Conservation (phyloP, 768 basidiomycete genomes). For the Hirschioporus abietinus region DNA sequence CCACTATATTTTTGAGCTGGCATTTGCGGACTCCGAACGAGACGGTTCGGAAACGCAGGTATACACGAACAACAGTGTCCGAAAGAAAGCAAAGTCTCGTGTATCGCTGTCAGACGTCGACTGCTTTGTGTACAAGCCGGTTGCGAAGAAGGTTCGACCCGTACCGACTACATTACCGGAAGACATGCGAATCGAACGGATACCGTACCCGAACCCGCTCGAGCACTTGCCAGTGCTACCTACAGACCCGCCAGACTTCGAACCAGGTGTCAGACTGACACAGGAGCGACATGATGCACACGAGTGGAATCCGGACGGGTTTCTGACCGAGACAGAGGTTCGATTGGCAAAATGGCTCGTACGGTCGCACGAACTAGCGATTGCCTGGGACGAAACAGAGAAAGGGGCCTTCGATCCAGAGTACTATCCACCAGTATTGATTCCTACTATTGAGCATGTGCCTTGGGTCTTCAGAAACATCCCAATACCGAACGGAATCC, state of each 20-base stretch:
- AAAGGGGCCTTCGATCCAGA: conserved; percentile 28
- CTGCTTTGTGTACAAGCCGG: too few species aligned
- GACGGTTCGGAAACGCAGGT: too few species aligned
- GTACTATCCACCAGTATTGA: conserved; percentile 28
- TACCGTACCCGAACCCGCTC: conserved; percentile 16
- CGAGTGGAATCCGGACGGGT: conserved; percentile 16
- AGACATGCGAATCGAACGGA: too few species aligned
- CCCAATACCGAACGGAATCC: conserved; percentile 26
- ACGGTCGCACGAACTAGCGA: conserved; percentile 24
- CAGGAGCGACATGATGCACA: conserved; percentile 12
- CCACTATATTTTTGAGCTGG: too few species aligned
- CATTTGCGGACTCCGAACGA: too few species aligned
- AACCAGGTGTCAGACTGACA: conserved; percentile 12
- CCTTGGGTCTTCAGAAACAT: conserved; percentile 28
- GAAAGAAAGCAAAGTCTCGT: too few species aligned
- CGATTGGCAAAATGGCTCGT: conserved; percentile 29
- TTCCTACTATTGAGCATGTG: conserved; percentile 30
- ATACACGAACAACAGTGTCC: too few species aligned
- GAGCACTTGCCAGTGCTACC: conserved; percentile 12
- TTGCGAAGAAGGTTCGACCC: too few species aligned
- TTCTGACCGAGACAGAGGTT: conserved; percentile 28
- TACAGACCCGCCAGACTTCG: conserved; percentile 9
- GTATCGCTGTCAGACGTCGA: too few species aligned
- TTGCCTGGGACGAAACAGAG: conserved; percentile 36
- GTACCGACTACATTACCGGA: too few species aligned